Evolutionary conservation across 2,329 filamentous ascomycete genomes (phyloP).

Genomic region (Colletotrichum sansevieriae): DNA sequence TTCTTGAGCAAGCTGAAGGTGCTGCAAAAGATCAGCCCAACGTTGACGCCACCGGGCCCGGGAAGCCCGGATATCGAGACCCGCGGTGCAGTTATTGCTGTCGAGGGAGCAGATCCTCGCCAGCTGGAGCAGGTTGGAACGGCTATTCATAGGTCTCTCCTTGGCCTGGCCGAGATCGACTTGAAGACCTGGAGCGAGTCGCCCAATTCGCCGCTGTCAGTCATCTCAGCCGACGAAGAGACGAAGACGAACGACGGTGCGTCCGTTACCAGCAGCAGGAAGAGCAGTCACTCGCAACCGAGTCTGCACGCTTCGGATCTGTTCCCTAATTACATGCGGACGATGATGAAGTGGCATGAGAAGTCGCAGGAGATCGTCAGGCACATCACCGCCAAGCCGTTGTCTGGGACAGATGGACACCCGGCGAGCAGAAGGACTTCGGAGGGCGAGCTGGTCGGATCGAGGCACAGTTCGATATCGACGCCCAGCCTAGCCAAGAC

Average conservation of each 20-base stretch:
- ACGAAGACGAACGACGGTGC: slow-evolving; percentile 29
- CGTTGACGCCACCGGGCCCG: slow-evolving; percentile 59
- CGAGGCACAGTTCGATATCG: slow-evolving; percentile 23
- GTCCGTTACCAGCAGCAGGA: slow-evolving; percentile 38
- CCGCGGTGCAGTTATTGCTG: slow-evolving; percentile 84
- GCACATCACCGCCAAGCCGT: slow-evolving; percentile 56
- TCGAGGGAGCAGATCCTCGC: slow-evolving; percentile 79
- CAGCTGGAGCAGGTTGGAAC: slow-evolving; percentile 69
- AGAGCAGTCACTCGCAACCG: slow-evolving; percentile 35
- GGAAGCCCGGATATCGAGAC: slow-evolving; percentile 53
- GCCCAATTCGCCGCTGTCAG: slow-evolving; percentile 36
- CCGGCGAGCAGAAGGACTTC: slow-evolving; percentile 34
- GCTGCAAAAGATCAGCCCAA: slow-evolving; percentile 80
- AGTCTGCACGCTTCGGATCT: slow-evolving; percentile 51
- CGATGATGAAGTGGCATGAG: slow-evolving; percentile 80
- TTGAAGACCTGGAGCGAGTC: slow-evolving; percentile 61
- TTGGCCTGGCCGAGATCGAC: slow-evolving; percentile 54
- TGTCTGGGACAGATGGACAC: slow-evolving; percentile 21
- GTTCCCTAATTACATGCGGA: slow-evolving; percentile 73
- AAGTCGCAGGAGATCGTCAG: slow-evolving; percentile 78
- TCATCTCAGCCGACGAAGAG: slow-evolving; percentile 38
- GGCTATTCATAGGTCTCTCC: slow-evolving; percentile 74
- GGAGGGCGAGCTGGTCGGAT: slow-evolving; percentile 28
- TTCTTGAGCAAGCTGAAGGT: slow-evolving; percentile 83
- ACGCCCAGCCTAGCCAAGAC: slow-evolving; percentile 49